Evolutionary conservation across 1,284 basidiomycete species (phyloP).

Genomic region (Boletellus deceptivus): DNA sequence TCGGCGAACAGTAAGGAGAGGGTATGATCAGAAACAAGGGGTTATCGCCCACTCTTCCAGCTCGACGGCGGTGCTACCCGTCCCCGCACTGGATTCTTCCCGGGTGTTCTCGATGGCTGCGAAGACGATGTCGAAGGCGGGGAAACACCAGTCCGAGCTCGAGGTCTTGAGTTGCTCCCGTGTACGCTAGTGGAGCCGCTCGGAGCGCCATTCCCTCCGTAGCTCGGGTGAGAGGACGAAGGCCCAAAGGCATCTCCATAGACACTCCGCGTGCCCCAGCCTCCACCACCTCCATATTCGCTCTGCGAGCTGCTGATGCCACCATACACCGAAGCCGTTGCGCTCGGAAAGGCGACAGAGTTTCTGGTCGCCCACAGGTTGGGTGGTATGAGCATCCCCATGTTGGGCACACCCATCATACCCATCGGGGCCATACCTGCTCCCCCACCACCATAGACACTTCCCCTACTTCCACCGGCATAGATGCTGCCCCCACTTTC

Average conservation of each 20-base stretch:
- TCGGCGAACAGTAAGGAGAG: too few species aligned
- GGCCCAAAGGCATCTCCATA: conserved; percentile 66
- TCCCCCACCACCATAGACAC: conserved; percentile 35
- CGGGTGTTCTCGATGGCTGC: conserved; percentile 7
- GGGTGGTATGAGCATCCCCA: conserved; percentile 38
- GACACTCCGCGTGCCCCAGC: conserved; percentile 63
- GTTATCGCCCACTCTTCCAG: conserved; percentile 31
- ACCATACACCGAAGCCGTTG: conserved; percentile 53
- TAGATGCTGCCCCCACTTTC: conserved; percentile 38
- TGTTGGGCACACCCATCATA: conserved; percentile 43
- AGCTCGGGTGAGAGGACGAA: conserved; percentile 26
- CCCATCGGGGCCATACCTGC: conserved; percentile 33
- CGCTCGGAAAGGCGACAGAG: conserved; percentile 48
- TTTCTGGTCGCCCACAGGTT: conserved; percentile 38
- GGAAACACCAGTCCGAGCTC: conserved; percentile 23
- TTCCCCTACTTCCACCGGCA: conserved; percentile 36
- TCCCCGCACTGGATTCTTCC: conserved; percentile 12
- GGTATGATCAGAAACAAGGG: background rate
- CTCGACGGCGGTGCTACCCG: conserved; percentile 29
- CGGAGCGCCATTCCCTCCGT: conserved; percentile 2
- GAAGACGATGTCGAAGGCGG: conserved; percentile 16
- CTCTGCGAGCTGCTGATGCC: conserved; percentile 47
- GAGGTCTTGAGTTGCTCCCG: conserved; percentile 26
- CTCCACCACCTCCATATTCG: conserved; percentile 45
- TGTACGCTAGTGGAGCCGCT: conserved; percentile 17